Conservation (phyloP, 2,329 filamentous ascomycete species). For the Clathrospora elynae region DNA sequence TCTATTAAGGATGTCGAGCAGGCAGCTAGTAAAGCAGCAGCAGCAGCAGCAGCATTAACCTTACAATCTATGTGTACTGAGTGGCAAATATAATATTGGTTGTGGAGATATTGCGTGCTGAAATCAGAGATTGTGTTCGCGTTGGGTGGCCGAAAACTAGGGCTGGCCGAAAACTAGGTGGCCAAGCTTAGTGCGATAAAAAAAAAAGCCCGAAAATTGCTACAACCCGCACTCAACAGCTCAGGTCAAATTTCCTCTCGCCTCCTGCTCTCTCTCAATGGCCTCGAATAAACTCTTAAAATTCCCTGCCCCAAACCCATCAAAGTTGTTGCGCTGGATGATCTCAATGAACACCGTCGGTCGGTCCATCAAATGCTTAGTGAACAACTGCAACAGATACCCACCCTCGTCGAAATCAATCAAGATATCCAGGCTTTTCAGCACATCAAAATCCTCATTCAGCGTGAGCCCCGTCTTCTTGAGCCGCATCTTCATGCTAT, state of each 20-base stretch:
- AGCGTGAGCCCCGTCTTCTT: conserved; percentile 66
- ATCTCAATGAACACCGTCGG: conserved; percentile 97
- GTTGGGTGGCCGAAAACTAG: too few relatives aligned
- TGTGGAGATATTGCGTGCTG: too few relatives aligned
- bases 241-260: conserved; percentile 73
- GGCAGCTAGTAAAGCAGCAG: too few relatives aligned
- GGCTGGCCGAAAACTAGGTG: neutral
- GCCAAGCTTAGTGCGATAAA: too few relatives aligned
- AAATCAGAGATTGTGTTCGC: too few relatives aligned
- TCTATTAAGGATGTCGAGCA: too few relatives aligned
- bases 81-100: too few relatives aligned
- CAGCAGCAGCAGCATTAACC: too few relatives aligned
- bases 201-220: conserved; percentile 13
- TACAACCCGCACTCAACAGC: neutral
- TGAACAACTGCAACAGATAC: conserved; percentile 71
- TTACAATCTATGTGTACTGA: too few relatives aligned
- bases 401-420: conserved; percentile 95
- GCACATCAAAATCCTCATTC: conserved; percentile 76
- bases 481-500: conserved; percentile 73
- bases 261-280: conserved; percentile 88
- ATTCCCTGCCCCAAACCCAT: conserved; percentile 92
- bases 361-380: conserved; percentile 83
- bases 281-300: conserved; percentile 96
- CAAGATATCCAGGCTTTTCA: conserved; percentile 80
- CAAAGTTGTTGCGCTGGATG: conserved; percentile 88